Conservation (phyloP, 306 rosid species). For the Carpinus viminea region DNA sequence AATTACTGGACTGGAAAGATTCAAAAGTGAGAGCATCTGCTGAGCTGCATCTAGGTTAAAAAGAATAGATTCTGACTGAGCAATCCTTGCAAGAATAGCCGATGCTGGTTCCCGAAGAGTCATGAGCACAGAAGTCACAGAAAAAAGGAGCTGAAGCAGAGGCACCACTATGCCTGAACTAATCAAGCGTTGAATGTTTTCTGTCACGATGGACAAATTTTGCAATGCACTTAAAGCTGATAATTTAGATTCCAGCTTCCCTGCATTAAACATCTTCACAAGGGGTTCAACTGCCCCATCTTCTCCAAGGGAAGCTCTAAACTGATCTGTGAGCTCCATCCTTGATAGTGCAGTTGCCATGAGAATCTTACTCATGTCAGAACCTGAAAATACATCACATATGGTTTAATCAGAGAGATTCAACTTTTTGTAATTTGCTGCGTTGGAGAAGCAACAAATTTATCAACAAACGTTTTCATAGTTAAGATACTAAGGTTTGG, state of each 20-base stretch:
- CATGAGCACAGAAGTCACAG: conserved; percentile 92
- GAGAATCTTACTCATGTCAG: conserved; percentile 90
- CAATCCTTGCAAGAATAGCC: conserved; percentile 80
- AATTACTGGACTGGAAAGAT: conserved; percentile 75
- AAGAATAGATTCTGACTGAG: conserved; percentile 69
- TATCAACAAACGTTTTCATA: conserved; percentile 14
- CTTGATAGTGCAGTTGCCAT: conserved; percentile 91
- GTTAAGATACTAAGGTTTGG: background rate
- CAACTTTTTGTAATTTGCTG: background rate
- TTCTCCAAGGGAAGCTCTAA: conserved; percentile 72
- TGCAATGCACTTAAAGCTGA: conserved; percentile 85
- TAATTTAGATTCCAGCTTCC: conserved; percentile 88
- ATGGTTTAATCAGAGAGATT: conserved; percentile 9
- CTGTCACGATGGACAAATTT: conserved; percentile 59
- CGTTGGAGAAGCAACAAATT: background rate
- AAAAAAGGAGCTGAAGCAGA: conserved; percentile 85
- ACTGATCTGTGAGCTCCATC: conserved; percentile 78
- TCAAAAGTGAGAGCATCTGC: conserved; percentile 87
- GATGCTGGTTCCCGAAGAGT: conserved; percentile 90
- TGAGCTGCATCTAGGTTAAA: conserved; percentile 62
- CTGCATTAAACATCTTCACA: conserved; percentile 62
- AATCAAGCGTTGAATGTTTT: conserved; percentile 63
- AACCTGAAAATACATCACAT: conserved; percentile 51
- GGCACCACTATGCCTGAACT: conserved; percentile 62
- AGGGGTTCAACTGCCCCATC: conserved; percentile 81